Conservation (phyloP, 1,284 basidiomycete genomes). For the Takashimella koratensis region DNA sequence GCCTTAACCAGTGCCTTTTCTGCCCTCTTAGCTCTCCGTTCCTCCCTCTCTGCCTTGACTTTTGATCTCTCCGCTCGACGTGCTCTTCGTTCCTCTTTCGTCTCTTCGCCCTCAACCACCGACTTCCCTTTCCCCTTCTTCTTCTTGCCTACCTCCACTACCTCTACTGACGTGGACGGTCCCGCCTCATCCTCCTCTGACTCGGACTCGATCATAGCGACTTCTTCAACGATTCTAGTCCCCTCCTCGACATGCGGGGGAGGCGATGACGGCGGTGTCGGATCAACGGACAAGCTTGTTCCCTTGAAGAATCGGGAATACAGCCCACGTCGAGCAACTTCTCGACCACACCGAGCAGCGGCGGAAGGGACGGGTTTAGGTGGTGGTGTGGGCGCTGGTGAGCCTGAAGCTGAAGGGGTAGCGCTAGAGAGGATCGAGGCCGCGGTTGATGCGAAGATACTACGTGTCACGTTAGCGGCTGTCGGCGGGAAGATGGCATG, state of each 20-base stretch:
- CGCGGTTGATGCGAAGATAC: conserved; percentile 71
- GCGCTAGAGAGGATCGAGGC: conserved; percentile 63
- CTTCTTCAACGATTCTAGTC: neutral
- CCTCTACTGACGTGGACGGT: neutral
- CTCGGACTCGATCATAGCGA: neutral
- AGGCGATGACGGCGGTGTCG: conserved; percentile 6
- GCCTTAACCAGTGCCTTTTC: conserved; percentile 15
- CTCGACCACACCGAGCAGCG: conserved; percentile 65
- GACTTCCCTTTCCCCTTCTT: conserved; percentile 4
- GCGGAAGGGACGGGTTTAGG: conserved; percentile 52
- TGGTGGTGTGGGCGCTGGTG: conserved; percentile 32
- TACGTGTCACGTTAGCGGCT: conserved; percentile 39
- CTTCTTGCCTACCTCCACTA: conserved; percentile 1
- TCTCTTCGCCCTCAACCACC: conserved; percentile 10
- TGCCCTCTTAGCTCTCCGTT: conserved; percentile 5
- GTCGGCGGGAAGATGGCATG: too few relatives aligned
- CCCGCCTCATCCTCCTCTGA: conserved; percentile 1
- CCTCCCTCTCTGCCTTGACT: conserved; percentile 15
- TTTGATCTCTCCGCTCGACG: conserved; percentile 14
- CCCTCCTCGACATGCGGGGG: neutral
- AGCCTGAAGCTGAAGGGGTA: conserved; percentile 13
- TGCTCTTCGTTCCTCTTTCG: conserved; percentile 22
- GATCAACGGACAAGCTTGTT: conserved; percentile 58
- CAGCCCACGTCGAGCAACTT: conserved; percentile 66
- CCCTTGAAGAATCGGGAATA: conserved; percentile 80